Conservation (phyloP, 2,329 filamentous ascomycete species). For the Colletotrichum eleusines region DNA sequence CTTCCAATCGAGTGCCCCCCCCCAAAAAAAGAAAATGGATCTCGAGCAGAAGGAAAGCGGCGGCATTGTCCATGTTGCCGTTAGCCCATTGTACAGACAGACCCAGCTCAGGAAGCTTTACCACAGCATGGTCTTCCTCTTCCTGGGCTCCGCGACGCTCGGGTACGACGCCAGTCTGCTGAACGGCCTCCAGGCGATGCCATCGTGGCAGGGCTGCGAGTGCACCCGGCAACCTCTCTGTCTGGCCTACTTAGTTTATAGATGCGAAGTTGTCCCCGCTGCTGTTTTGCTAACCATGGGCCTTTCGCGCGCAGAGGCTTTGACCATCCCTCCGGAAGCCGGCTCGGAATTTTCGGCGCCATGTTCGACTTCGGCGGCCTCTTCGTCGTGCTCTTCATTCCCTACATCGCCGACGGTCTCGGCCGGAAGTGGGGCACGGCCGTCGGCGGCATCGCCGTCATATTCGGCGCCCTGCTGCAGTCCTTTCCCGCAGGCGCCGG, state of each 20-base stretch:
- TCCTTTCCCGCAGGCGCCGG: conserved; percentile 56
- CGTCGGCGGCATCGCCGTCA: conserved; percentile 61
- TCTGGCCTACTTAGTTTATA: too few species aligned
- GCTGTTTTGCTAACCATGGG: neutral
- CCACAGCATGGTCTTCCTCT: conserved; percentile 49
- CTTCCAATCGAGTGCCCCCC: neutral
- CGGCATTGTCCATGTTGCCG: conserved; percentile 21
- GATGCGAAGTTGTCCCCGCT: neutral
- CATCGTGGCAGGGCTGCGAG: conserved; percentile 56
- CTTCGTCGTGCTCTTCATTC: conserved; percentile 60
- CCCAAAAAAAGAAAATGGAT: conserved; percentile 11
- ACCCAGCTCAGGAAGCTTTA: conserved; percentile 50
- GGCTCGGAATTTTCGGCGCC: conserved; percentile 58
- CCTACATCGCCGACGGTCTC: conserved; percentile 58
- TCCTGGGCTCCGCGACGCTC: conserved; percentile 50
- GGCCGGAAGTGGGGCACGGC: conserved; percentile 61
- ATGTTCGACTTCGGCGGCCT: conserved; percentile 63
- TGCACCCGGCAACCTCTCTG: neutral
- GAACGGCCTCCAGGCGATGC: conserved; percentile 60
- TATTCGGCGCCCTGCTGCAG: conserved; percentile 58
- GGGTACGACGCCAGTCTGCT: conserved; percentile 60
- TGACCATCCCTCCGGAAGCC: conserved; percentile 50
- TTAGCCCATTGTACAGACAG: conserved; percentile 47
- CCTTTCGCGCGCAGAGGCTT: conserved; percentile 46
- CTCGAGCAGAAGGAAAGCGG: conserved; percentile 31